Evolutionary conservation across 2,329 filamentous ascomycete species (phyloP), one percentile per base, ranked within the genome.

Genomic region (Aspergillus spinulosporus): DNA sequence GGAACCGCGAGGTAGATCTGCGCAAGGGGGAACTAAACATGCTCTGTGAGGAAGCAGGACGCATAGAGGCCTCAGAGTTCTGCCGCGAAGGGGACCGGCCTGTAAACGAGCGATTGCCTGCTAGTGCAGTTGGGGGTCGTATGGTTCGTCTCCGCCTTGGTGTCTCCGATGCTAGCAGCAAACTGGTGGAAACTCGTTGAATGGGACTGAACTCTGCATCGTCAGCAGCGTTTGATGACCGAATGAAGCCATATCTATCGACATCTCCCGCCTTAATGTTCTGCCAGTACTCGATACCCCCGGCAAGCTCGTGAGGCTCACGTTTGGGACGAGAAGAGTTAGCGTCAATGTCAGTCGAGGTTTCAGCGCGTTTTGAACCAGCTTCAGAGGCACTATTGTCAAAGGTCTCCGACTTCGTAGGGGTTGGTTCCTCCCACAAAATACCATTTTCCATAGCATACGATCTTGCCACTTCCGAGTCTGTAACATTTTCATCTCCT

Each of bases 181-280:
- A 74, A 40, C 81, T 80, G 1, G 84, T 86, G 1, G 84, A 82
- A n/a, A 87, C 82, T 15, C 85, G 77, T 61, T 85, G 83, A 28
- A 86, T 74, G 3, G 72, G 71, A 55, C 73, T 72, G 29, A 70
- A 75, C 6, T 74, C 72, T 7, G 66, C 66, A 14, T 63, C 59
- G 6, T 72, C 66, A 4, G 65, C 60, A 15, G 67, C 63, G 49
- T 70, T 68, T 9, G 60, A 62, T 0, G 57, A 61, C 8, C 69
- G 70, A 50, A 88, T 87, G 71, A 88, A 88, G 7, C 85, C 85
- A 66, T 87, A 88, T 57, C 85, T 78, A 68, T 88, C 85, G 3
- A 87, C 83, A 59, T 86, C 80, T 11, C 74, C 80, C 4, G 77
- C 81, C 14, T 81, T 76, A 8, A 88, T 72, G 67, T 87, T 79